Evolutionary conservation across 805 yeast species (phyloP).

Genomic region (Debaryomyces prosopidis): DNA sequence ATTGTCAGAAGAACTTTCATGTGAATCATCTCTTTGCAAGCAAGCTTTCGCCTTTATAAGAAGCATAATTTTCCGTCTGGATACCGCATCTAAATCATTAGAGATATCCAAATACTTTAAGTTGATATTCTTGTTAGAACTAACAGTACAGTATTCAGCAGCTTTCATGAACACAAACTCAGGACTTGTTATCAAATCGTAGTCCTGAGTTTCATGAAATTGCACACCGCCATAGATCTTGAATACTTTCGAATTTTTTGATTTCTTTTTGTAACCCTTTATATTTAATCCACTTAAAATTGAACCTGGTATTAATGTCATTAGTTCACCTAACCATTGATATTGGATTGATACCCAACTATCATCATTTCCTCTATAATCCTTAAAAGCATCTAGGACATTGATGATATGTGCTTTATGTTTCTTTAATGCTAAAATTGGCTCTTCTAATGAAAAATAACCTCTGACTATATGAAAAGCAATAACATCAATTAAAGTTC

Average conservation of each 20-base stretch:
- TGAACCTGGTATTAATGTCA: conserved; percentile 49
- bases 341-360: conserved; percentile 67
- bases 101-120: conserved; percentile 2
- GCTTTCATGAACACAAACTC: conserved; percentile 28
- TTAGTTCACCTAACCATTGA: conserved; percentile 62
- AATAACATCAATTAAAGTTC: conserved; percentile 56
- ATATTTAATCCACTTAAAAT: conserved; percentile 18
- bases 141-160: conserved; percentile 18
- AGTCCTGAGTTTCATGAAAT: conserved; percentile 19
- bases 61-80: conserved; percentile 18
- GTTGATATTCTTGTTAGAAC: conserved; percentile 26
- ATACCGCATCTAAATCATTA: conserved; percentile 13
- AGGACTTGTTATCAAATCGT: conserved; percentile 29
- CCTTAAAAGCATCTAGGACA: conserved; percentile 38
- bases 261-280: conserved; percentile 11
- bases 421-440: conserved; percentile 59
- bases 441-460: conserved; percentile 57
- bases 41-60: conserved; percentile 14
- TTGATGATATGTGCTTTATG: conserved; percentile 64
- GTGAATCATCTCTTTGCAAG: conserved; percentile 2
- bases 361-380: conserved; percentile 12
- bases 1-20: background rate
- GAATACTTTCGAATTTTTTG: conserved; percentile 10
- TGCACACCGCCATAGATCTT: conserved; percentile 35
- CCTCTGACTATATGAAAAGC: conserved; percentile 65